A percentile compares a stretch with the other conserved stretches of the same genome.
These are phyloP conservation scores for Sergeia podlipaevii DNA, from an alignment of 208 protist genomes.

Conservation along the genomic window DNA sequence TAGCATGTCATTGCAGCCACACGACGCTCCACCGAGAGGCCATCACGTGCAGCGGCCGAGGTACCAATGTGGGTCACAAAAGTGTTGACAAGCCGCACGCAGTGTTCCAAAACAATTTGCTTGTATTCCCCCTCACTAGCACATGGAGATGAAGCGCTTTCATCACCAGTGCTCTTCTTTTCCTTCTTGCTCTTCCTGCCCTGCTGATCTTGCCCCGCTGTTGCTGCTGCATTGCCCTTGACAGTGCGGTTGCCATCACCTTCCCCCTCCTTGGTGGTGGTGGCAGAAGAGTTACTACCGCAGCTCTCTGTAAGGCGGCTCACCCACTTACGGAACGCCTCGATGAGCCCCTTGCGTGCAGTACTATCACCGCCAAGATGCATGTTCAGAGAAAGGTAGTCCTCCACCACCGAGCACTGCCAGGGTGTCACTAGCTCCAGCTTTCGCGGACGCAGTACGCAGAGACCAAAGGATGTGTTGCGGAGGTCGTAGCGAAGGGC, in stretches of 20 bases:
- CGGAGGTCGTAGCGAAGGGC: constrained; percentile 60
- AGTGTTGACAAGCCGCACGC: constrained; percentile 17
- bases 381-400: constrained; percentile 74
- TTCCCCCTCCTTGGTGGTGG: not conserved
- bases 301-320: constrained; percentile 48
- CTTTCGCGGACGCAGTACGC: constrained; percentile 55
- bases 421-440: constrained; percentile 44
- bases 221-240: not conserved
- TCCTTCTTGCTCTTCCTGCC: not conserved
- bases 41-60: constrained; percentile 9
- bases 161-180: too few species aligned
- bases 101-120: constrained; percentile 33
- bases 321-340: constrained; percentile 70
- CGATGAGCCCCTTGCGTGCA: constrained; percentile 55
- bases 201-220: not conserved
- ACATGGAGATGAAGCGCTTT: too few species aligned
- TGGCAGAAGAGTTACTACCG: not conserved
- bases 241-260: not conserved
- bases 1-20: constrained; percentile 53
- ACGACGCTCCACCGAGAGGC: constrained; percentile 56
- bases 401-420: constrained; percentile 74
- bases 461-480: constrained; percentile 54
- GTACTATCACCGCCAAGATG: constrained; percentile 78
- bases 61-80: constrained; percentile 60
- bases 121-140: constrained; percentile 18